phyloP scores from a whole-genome alignment of 2,329 filamentous ascomycete species.

The Ophiostoma piceae region DNA sequence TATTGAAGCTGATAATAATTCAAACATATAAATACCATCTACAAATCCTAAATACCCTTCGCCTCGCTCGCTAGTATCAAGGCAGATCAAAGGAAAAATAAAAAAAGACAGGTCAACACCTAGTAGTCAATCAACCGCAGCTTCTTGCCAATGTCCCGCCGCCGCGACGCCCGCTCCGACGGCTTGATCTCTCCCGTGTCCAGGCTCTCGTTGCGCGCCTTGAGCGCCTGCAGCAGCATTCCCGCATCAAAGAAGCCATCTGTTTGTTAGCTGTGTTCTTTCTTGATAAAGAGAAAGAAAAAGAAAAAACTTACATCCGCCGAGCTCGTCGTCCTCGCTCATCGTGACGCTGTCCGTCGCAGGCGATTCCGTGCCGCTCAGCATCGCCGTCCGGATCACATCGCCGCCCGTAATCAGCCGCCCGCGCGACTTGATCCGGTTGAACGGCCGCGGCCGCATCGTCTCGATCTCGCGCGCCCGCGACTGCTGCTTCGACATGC shows the following conservation, averaged over 20 bases:
- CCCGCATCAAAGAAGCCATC: slow-evolving; percentile 97
- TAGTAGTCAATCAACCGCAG: slow-evolving; percentile 65
- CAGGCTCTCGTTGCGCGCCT: slow-evolving; percentile 57
- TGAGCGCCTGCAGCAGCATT: slow-evolving; percentile 84
- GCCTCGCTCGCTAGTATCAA: not conserved
- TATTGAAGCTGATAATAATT: not conserved
- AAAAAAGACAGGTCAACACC: not conserved
- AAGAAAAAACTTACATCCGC: slow-evolving; percentile 67
- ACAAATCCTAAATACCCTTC: not conserved
- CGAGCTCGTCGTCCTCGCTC: slow-evolving; percentile 83
- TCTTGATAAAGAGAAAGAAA: slow-evolving; percentile 8
- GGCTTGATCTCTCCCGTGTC: slow-evolving; percentile 49
- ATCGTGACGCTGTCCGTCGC: slow-evolving; percentile 64
- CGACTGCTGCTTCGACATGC: slow-evolving; percentile 38
- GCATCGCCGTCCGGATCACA: slow-evolving; percentile 39
- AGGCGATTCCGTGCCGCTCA: slow-evolving; percentile 52
- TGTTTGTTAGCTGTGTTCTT: slow-evolving; percentile 38
- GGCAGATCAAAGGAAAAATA: slow-evolving; percentile 4
- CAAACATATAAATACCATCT: not conserved
- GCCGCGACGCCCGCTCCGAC: slow-evolving; percentile 54
- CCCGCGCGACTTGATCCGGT: slow-evolving; percentile 64
- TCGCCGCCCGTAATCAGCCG: slow-evolving; percentile 61
- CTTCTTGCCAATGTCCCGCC: slow-evolving; percentile 70
- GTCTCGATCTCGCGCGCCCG: slow-evolving; percentile 52
- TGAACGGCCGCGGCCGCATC: slow-evolving; percentile 36